Base-by-base conservation (phyloP, 2,329 filamentous ascomycete genomes). In the Juglanconis oblonga region DNA sequence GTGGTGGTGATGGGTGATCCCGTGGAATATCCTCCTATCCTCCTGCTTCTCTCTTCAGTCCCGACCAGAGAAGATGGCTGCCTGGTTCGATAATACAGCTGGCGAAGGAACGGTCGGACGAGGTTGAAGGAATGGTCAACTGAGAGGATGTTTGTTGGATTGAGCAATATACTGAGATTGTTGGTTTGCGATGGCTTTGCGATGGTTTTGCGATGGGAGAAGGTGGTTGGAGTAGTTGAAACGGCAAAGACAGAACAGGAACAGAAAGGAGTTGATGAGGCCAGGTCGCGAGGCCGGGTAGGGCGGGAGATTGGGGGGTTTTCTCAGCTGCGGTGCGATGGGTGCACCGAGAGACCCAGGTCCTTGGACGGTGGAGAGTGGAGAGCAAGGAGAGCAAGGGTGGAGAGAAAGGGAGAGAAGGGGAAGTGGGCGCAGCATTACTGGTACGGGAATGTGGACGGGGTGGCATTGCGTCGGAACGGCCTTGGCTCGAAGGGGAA, bases 231-330 rank as follows among this genome's bases (percentile, higher is more conserved):
- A 31, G 17, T 53, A 24, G 36, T 40, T 48, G 45, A 56, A 50
- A 56, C 35, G 45, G 11, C 35, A n/a, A 44, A 13, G 31, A 50
- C 35, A 49, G 24, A 29, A 32, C 14, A 38, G 54, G 45, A 42
- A 40, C 36, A 50, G 35, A 32, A 50, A n/a, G 24, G 54, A 56
- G 54, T 44, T 50, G 54, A 33, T 50, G 45, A 56, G 45, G 54
- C 54, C 54, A 56, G 45, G 54, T 29, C 33, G 31, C 24, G 45
- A 56, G 35, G 35, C 13, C 10, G 47, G 33, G 32, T 9, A 36
- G 54, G 44, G 45, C 36, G 35, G 54, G 45, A 40, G 47, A 48
- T 29, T 48, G 24, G 45, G 53, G 54, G 54, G 54, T 56, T 56
- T 56, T 56, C 45, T 50, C 54, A 50, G 44, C 33, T 35, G 9